phyloP scores from a whole-genome alignment of 495 filamentous ascomycete genomes.

The Margaritispora aquatica region DNA sequence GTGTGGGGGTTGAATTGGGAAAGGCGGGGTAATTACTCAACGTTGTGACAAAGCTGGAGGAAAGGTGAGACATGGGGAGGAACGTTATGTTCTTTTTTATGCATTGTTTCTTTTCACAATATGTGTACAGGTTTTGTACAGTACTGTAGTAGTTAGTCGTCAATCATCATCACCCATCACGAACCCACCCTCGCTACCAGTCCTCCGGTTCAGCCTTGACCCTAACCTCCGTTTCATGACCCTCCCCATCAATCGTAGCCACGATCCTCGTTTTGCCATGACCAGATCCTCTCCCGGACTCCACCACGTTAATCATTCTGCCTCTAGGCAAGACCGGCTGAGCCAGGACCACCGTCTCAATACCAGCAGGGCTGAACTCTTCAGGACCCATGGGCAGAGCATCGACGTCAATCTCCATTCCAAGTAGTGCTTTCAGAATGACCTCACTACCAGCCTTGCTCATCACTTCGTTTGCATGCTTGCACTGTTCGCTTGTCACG shows the following conservation, averaged over 20 bases:
- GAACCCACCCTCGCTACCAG: background rate
- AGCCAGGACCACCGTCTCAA: slow-evolving; percentile 80
- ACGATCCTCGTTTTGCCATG: slow-evolving; percentile 13
- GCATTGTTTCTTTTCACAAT: too few relatives aligned
- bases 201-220: slow-evolving; percentile 18
- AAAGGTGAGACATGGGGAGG: too few relatives aligned
- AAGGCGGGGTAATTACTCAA: too few relatives aligned
- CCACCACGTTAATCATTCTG: slow-evolving; percentile 34
- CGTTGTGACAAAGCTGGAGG: too few relatives aligned
- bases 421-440: slow-evolving; percentile 68
- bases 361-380: slow-evolving; percentile 49
- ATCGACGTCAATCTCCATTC: slow-evolving; percentile 70
- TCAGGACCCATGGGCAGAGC: slow-evolving; percentile 75
- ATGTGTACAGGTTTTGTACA: background rate
- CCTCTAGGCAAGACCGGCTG: slow-evolving; percentile 30
- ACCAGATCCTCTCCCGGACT: slow-evolving; percentile 31
- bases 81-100: too few relatives aligned
- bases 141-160: background rate
- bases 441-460: slow-evolving; percentile 84
- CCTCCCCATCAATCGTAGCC: slow-evolving; percentile 11
- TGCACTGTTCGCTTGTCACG: slow-evolving; percentile 78
- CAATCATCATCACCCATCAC: background rate
- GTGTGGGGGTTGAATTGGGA: too few relatives aligned
- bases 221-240: slow-evolving; percentile 7
- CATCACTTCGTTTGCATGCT: slow-evolving; percentile 86